A percentile compares a stretch with the other conserved stretches of the same genome.
phyloP scores from a whole-genome alignment of 1,139 yeast species.

The Yamadazyma taylorii region DNA sequence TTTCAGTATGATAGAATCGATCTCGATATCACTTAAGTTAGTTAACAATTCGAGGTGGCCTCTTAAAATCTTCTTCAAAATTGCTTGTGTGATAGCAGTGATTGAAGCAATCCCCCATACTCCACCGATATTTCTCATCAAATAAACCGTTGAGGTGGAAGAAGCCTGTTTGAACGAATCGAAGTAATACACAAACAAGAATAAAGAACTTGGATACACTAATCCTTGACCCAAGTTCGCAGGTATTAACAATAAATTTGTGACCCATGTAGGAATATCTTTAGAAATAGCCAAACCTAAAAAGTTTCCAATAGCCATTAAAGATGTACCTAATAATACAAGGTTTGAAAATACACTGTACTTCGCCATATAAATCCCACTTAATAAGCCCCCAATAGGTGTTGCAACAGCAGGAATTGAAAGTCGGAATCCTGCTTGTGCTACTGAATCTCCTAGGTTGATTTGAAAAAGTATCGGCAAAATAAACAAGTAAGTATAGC shows the following conservation, averaged over 20 bases:
- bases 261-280: slow-evolving; percentile 21
- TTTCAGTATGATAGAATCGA: slow-evolving; percentile 15
- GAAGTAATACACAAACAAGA: slow-evolving; percentile 37
- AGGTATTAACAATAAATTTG: slow-evolving; percentile 29
- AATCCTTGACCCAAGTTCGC: slow-evolving; percentile 44
- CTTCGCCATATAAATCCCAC: slow-evolving; percentile 35
- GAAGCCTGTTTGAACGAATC: slow-evolving; percentile 31
- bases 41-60: slow-evolving; percentile 14
- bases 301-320: slow-evolving; percentile 35
- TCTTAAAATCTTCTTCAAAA: slow-evolving; percentile 15
- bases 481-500: slow-evolving; percentile 38
- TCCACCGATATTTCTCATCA: slow-evolving; percentile 39
- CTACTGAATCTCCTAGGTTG: slow-evolving; percentile 26
- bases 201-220: slow-evolving; percentile 37
- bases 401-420: slow-evolving; percentile 40
- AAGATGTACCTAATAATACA: slow-evolving; percentile 27
- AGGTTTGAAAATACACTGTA: slow-evolving; percentile 20
- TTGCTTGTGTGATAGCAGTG: slow-evolving; percentile 28
- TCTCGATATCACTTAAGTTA: slow-evolving; percentile 12
- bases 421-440: slow-evolving; percentile 31
- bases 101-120: slow-evolving; percentile 43
- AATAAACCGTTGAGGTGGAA: slow-evolving; percentile 38
- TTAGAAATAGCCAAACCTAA: slow-evolving; percentile 26
- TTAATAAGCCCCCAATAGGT: slow-evolving; percentile 39
- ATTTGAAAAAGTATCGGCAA: slow-evolving; percentile 40